These are phyloP conservation scores for Diaporthe ampelina DNA, from an alignment of 2,329 filamentous ascomycete genomes.

Conservation along the genomic window DNA sequence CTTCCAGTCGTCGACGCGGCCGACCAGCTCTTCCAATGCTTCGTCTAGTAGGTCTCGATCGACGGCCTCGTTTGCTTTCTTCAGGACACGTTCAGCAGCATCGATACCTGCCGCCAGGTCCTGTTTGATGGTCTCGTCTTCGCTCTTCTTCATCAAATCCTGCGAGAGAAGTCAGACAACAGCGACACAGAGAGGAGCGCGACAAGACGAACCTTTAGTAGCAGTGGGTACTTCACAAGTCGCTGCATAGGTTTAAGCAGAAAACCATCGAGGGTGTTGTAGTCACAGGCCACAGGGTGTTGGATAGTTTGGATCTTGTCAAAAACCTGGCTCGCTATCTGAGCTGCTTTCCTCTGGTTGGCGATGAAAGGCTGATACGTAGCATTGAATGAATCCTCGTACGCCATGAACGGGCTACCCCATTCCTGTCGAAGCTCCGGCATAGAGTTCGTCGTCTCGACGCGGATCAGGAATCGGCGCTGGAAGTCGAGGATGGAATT, in stretches of 20 bases:
- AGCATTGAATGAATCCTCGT: slow-evolving; percentile 84
- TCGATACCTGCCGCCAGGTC: slow-evolving; percentile 85
- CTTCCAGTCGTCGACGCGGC: slow-evolving; percentile 96
- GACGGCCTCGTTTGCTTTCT: slow-evolving; percentile 90
- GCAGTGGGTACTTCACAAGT: slow-evolving; percentile 91
- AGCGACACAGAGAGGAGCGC: slow-evolving; percentile 24
- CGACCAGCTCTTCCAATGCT: slow-evolving; percentile 84
- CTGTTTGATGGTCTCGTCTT: slow-evolving; percentile 76
- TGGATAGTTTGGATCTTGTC: slow-evolving; percentile 85
- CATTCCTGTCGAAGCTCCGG: slow-evolving; percentile 85
- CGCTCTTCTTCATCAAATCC: slow-evolving; percentile 89
- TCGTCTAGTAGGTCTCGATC: slow-evolving; percentile 88
- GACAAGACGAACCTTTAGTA: slow-evolving; percentile 77
- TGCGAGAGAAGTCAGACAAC: slow-evolving; percentile 55
- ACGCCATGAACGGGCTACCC: slow-evolving; percentile 90
- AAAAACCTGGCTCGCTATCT: slow-evolving; percentile 86
- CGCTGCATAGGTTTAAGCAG: slow-evolving; percentile 97
- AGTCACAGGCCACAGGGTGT: slow-evolving; percentile 86
- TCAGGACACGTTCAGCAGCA: slow-evolving; percentile 84
- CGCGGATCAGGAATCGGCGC: slow-evolving; percentile 91
- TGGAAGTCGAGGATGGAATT: slow-evolving; percentile 97
- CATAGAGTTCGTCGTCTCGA: slow-evolving; percentile 94
- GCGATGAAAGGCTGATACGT: slow-evolving; percentile 98
- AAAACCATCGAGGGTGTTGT: slow-evolving; percentile 91
- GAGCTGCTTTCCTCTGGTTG: slow-evolving; percentile 92